A percentile compares a stretch with the other conserved stretches of the same genome.
These are phyloP conservation scores for Peribolospora kevripleyi DNA, from an alignment of 768 basidiomycete genomes.

Conservation along the genomic window DNA sequence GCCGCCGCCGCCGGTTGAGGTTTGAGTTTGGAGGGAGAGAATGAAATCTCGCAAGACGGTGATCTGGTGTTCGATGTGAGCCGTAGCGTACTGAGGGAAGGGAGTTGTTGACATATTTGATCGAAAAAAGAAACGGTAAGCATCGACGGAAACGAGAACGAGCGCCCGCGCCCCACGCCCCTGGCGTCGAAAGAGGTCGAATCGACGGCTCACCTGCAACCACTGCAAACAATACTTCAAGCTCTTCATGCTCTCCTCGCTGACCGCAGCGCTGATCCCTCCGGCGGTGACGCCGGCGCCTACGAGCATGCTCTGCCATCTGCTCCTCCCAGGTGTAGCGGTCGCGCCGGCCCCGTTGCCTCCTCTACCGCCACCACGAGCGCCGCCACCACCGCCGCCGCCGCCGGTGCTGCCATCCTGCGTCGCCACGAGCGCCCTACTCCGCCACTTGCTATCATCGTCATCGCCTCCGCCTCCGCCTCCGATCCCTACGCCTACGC, in stretches of 20 bases:
- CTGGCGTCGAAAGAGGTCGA: conserved; percentile 7
- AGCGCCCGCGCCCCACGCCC: not conserved
- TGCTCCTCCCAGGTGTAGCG: conserved; percentile 2
- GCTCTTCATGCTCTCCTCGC: conserved; percentile 71
- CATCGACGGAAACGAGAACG: not conserved
- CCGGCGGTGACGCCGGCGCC: conserved; percentile 37
- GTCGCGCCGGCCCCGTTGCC: too few species aligned
- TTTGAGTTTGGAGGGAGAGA: conserved; percentile 24
- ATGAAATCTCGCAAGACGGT: conserved; percentile 62
- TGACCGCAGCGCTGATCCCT: conserved; percentile 62
- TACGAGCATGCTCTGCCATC: conserved; percentile 60
- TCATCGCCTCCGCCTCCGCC: too few species aligned
- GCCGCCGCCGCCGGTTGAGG: conserved; percentile 8
- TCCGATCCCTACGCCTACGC: too few species aligned
- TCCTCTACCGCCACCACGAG: too few species aligned
- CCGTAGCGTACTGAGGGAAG: conserved; percentile 47
- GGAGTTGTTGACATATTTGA: too few species aligned
- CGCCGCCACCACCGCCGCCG: too few species aligned
- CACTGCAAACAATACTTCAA: conserved; percentile 67
- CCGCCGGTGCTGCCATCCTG: too few species aligned
- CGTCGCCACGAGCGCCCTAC: too few species aligned
- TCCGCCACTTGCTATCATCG: too few species aligned
- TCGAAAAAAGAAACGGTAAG: conserved; percentile 2
- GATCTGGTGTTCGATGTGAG: conserved; percentile 69
- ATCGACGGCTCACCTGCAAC: conserved; percentile 35